Evolutionary conservation across 805 yeast species (phyloP).

Genomic region (Kodamaea sagamina): DNA sequence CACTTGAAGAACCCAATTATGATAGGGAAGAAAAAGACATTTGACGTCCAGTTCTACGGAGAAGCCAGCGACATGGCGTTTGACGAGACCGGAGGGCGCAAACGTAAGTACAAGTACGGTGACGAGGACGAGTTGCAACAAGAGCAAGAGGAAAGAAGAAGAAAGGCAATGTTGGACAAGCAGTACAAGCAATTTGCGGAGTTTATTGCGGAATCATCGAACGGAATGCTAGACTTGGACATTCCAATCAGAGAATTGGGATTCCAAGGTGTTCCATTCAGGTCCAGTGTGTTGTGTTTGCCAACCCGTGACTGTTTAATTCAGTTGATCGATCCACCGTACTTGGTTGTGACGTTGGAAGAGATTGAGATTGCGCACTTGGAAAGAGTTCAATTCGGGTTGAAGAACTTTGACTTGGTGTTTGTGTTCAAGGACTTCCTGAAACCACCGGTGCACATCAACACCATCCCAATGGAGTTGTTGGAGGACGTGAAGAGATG

Average conservation of each 20-base stretch:
- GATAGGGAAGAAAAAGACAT: slow-evolving; percentile 93
- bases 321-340: slow-evolving; percentile 93
- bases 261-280: slow-evolving; percentile 94
- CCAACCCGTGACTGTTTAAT: slow-evolving; percentile 97
- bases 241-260: slow-evolving; percentile 95
- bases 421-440: slow-evolving; percentile 91
- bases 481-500: slow-evolving; percentile 92
- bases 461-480: slow-evolving; percentile 90
- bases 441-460: slow-evolving; percentile 86
- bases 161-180: slow-evolving; percentile 86
- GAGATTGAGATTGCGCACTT: slow-evolving; percentile 94
- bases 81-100: slow-evolving; percentile 95
- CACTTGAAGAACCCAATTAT: slow-evolving; percentile 90
- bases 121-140: slow-evolving; percentile 98
- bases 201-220: slow-evolving; percentile 83
- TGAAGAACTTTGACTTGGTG: slow-evolving; percentile 95
- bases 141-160: slow-evolving; percentile 95
- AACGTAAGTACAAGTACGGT: slow-evolving; percentile 86
- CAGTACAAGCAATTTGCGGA: slow-evolving; percentile 91
- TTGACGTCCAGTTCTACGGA: slow-evolving; percentile 93
- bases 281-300: slow-evolving; percentile 91
- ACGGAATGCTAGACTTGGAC: slow-evolving; percentile 83
- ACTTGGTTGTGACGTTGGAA: slow-evolving; percentile 83
- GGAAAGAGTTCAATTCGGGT: slow-evolving; percentile 96
- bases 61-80: slow-evolving; percentile 96